A percentile compares a stretch with the other conserved stretches of the same genome.
phyloP scores from a whole-genome alignment of 768 basidiomycete genomes.

The Lentinula aciculospora region DNA sequence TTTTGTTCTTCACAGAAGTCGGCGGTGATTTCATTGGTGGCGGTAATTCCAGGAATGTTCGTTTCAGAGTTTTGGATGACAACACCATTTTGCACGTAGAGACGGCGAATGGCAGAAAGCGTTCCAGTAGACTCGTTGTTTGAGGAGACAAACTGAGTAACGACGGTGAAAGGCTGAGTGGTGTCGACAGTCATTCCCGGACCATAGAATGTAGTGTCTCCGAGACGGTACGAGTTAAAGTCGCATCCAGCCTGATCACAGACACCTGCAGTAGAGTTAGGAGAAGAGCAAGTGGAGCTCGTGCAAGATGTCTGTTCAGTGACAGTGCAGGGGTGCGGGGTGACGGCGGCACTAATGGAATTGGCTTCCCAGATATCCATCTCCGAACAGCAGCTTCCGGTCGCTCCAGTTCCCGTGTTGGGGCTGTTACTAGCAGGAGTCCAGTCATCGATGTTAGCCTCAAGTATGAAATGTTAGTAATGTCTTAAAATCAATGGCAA shows the following conservation, averaged over 20 bases:
- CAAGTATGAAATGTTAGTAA: neutral
- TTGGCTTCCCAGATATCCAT: conserved; percentile 32
- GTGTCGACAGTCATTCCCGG: conserved; percentile 33
- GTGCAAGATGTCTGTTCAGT: conserved; percentile 29
- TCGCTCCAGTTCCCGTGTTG: conserved; percentile 23
- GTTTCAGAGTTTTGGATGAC: conserved; percentile 29
- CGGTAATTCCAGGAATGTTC: conserved; percentile 24
- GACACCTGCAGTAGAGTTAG: conserved; percentile 19
- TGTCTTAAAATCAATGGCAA: neutral
- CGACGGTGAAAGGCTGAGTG: conserved; percentile 32
- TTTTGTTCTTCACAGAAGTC: conserved; percentile 35
- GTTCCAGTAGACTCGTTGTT: conserved; percentile 31
- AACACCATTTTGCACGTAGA: conserved; percentile 38
- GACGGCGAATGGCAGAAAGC: conserved; percentile 36
- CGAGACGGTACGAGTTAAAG: conserved; percentile 43
- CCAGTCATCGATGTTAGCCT: conserved; percentile 38
- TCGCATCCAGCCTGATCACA: conserved; percentile 41
- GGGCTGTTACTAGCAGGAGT: conserved; percentile 16
- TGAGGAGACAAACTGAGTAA: conserved; percentile 37
- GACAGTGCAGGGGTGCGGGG: conserved; percentile 35
- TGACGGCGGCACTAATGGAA: conserved; percentile 31
- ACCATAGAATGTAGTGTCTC: conserved; percentile 32
- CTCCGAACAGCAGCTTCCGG: conserved; percentile 1
- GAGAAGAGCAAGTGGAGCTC: conserved; percentile 23
- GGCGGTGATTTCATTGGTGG: conserved; percentile 31